Base-by-base conservation (phyloP, 2,329 filamentous ascomycete species). In the Fusarium begoniae region DNA sequence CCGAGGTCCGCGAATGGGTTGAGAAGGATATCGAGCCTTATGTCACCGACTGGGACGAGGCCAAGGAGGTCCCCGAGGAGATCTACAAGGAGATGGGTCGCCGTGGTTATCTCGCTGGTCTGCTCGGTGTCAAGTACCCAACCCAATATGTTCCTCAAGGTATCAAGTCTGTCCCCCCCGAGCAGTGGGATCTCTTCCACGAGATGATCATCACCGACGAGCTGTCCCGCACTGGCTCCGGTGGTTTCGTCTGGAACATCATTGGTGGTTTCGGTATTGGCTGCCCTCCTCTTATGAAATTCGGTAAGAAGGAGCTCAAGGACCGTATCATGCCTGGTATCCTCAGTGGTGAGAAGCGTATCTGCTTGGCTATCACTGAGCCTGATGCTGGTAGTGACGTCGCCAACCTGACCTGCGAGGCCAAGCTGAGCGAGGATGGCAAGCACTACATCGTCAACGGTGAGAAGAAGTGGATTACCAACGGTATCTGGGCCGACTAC, bases 401-500 rank as follows among this genome's bases (percentile, higher is more conserved):
- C 15, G 96, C 96, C 68, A 98, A 98, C 84, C 83, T 99, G 76
- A 96, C 92, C 20, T 98, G 96, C 83, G 95, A 98, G 87, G 96
- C 96, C 32, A 98, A 98, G 88, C 89, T 98, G 66, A 94, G 90
- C 73, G 93, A 96, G 78, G 96, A 99, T 79, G 96, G 96, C 80
- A 98, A 98, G 88, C 94, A 98, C 86, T 99, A 97, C 85, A 98
- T 98, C 77, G 96, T 99, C 84, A 99, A 98, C 81, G 96, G 96
- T 63, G 96, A 98, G 90, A 98, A 99, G 93, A 99, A 99, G 87
- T 98, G 96, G 96, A 98, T 98, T 84, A 98, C 96, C 79, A 99
- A 99, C 85, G 96, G 96, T 80, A 90, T 98, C 80, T 98, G 95
- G 94, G 90, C 88, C 72, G 96, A 99, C 83, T 99, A 98, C 87